Base-by-base conservation (phyloP, 2,329 filamentous ascomycete species). In the Neopestalotiopsis rosae region DNA sequence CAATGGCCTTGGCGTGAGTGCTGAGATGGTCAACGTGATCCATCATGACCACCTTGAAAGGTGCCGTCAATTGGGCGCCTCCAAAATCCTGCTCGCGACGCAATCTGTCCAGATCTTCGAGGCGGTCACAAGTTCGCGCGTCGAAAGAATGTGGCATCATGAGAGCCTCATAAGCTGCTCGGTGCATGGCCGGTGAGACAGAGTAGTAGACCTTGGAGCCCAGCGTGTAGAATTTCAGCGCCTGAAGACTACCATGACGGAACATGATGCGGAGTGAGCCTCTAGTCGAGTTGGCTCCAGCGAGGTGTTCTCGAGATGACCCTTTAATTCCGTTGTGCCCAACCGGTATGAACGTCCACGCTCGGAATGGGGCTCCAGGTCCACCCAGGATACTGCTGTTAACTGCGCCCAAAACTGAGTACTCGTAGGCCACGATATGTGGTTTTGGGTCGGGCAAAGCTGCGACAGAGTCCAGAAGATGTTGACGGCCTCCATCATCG, bases 161-260 rank as follows among this genome's bases (percentile, higher is more conserved):
- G 69, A 88, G 89, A 30, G 85, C 86, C 65, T 86, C 83, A 76
- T 91, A 93, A 12, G 91, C 91, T 12, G 90, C 88, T 69, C 88
- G 89, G 76, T 93, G 90, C 89, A 94, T 93, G 10, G 89, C 89
- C 0, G 92, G 91, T 0, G 91, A 92, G 63, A 93, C 83, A 69
- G 90, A 93, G 79, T 92, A 92, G 61, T 87, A 88, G 24, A 92
- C 87, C 71, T 89, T 90, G 34, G 87, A 89, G 20, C 91, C 91
- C 58, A 93, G 86, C 68, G 92, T 89, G 74, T 90, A 91, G 75
- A 91, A 92, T 58, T 89, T 86, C 74, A 93, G 87, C 0, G 90
- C 87, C 62, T 92, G 89, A 49, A 91, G 83, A 0, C 87, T 82
- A 67, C 89, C 90, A 10, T 86, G 86, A 24, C 86, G 84, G 75